Evolutionary conservation across 305 asterid species (phyloP).

Genomic region (Fraxinus latifolia): DNA sequence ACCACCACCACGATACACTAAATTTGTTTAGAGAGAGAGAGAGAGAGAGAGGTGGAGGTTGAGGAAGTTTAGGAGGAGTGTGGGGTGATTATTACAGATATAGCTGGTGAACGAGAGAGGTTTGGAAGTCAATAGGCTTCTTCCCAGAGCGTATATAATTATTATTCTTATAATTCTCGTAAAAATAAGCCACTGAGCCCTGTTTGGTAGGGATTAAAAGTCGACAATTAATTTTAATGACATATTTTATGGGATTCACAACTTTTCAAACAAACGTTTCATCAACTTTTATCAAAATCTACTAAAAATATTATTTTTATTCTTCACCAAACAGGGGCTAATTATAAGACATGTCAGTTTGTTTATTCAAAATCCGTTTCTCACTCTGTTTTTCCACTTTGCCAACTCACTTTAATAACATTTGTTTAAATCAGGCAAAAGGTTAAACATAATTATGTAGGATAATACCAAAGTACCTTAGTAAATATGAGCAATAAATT

Average conservation of each 20-base stretch:
- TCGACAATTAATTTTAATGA: too few relatives aligned
- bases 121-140: conserved; percentile 4
- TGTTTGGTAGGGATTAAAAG: too few relatives aligned
- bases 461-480: neutral
- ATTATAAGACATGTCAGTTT: neutral
- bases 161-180: neutral
- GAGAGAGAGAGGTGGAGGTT: neutral
- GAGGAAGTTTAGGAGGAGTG: conserved; percentile 30
- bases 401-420: neutral
- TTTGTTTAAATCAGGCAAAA: neutral
- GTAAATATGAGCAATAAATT: neutral
- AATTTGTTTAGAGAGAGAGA: neutral
- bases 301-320: too few relatives aligned
- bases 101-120: conserved; percentile 23
- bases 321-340: too few relatives aligned
- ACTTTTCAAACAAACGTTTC: too few relatives aligned
- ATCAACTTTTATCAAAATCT: too few relatives aligned
- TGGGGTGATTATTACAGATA: conserved; percentile 34
- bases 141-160: neutral
- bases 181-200: neutral
- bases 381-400: neutral
- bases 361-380: neutral
- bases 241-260: too few relatives aligned
- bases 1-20: conserved; percentile 35
- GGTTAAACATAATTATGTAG: neutral